phyloP scores from a whole-genome alignment of 2,329 filamentous ascomycete species.

The Trichoderma afroharzianum region DNA sequence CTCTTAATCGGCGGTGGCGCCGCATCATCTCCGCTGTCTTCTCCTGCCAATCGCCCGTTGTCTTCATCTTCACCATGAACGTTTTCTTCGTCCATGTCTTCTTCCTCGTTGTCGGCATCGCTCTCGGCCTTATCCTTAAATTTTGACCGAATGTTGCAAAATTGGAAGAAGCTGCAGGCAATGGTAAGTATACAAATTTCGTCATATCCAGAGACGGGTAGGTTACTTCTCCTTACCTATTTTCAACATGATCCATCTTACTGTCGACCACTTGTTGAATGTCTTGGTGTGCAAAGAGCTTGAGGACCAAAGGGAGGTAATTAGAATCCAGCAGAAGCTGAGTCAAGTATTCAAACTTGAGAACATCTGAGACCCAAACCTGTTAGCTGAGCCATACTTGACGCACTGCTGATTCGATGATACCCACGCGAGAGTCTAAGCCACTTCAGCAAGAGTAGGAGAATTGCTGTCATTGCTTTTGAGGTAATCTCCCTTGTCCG shows the following conservation, averaged over 20 bases:
- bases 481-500: conserved; percentile 81
- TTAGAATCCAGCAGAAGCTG: conserved; percentile 93
- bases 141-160: conserved; percentile 70
- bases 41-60: conserved; percentile 31
- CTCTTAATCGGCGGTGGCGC: conserved; percentile 77
- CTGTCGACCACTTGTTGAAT: conserved; percentile 86
- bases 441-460: conserved; percentile 92
- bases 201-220: not conserved
- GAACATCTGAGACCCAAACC: conserved; percentile 58
- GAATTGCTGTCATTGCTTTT: conserved; percentile 86
- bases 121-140: conserved; percentile 35
- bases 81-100: conserved; percentile 21
- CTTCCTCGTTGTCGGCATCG: conserved; percentile 27
- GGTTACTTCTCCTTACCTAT: conserved; percentile 56
- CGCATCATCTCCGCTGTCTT: conserved; percentile 70
- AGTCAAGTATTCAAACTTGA: conserved; percentile 94
- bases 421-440: conserved; percentile 85
- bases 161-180: conserved; percentile 75
- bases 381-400: not conserved
- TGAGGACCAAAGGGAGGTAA: conserved; percentile 87
- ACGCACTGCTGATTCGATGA: not conserved
- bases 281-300: conserved; percentile 91
- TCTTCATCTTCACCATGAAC: conserved; percentile 30
- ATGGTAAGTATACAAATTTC: not conserved
- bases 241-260: conserved; percentile 75